Base-by-base conservation (phyloP, 2,329 filamentous ascomycete genomes). In the Diaporthe sp. region DNA sequence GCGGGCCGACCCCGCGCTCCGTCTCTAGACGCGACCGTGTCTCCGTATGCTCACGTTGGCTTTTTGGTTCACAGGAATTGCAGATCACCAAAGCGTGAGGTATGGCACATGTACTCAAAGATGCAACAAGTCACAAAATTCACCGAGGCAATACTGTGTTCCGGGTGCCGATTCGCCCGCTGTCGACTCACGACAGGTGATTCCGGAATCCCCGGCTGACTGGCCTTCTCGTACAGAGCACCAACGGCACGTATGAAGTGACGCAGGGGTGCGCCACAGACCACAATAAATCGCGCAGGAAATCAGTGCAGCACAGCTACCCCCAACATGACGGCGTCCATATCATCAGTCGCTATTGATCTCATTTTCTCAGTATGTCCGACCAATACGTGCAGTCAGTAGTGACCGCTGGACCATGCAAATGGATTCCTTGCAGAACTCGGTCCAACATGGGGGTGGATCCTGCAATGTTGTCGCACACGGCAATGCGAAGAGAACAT, bases 1-100 rank as follows among this genome's bases (percentile, higher is more conserved):
- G 63, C 44, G 63, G 63, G 63, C 63, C 63, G 44, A 25, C 63
- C 63, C 44, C 63, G 63, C 63, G 63, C 44, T 32, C 30, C 63
- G 37, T 63, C 58, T 56, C 56, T 13, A 51, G 32, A 39, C 44
- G 63, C 30, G 44, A 51, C 44, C 32, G n/a, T 37, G 19, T 27
- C 44, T 37, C 44, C 44, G 47, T 66, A 19, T 39, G 30, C 22
- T 39, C 44, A 25, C 15, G 17, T 50, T 66, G 25, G 25, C 17
- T 10, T 42, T 22, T 53, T 37, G 7, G 27, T n/a, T 35, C 10
- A 10, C 44, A 32, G 15, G 27, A 22, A 19, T 27, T 37, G 30
- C 47, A 13, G 44, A 27, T 6, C 63, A 37, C 3, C 7, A 44
- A 17, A 44, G 42, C n/a, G 58, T 4, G 13, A 50, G 5, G 13